Base-by-base conservation (phyloP, 345 rosid species). In the Corymbia maculata region DNA sequence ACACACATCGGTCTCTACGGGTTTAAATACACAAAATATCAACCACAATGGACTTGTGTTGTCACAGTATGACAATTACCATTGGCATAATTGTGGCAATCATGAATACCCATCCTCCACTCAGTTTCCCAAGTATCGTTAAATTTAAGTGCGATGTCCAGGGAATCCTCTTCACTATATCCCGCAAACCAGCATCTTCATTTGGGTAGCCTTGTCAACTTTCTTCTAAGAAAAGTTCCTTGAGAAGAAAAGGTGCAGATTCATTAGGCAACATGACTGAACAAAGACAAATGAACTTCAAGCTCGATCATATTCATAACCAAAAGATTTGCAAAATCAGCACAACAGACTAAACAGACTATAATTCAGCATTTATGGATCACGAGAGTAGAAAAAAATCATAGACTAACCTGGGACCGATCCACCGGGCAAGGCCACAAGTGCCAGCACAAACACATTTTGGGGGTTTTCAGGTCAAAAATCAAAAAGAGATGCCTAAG, bases 111-210 rank as follows among this genome's bases (percentile, higher is more conserved):
- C 88, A 97, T 89, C 89, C 85, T 93, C 89, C 96, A 92, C 90
- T 94, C 89, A 79, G 94, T 93, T n/a, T 90, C 94, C 98, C 98
- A 97, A 14, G 86, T 87, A 45, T 79, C 51, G 68, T 89, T 95
- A 91, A 95, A 96, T 75, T 90, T 89, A 5, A 66, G 87, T 45
- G 96, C 97, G 89, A 87, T 91, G 59, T 93, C 92, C 51, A 93
- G 52, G 82, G 94, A 94, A 90, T 93, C 92, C 70, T 24, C 89
- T 86, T 90, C 66, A 2, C 92, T 87, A 89, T 91, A 91, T 89
- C 98, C 99, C 91, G 94, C 95, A 61, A 92, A 90, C 97, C 97
- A 96, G 90, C 98, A 96, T 89, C 92, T 94, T 80, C 88, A 86
- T 85, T 89, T 93, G 2, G 98, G 98, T 57, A 95, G 89, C 86